Evolutionary conservation across 2,329 filamentous ascomycete species (phyloP).

Genomic region (Fusarium pseudocircinatum): DNA sequence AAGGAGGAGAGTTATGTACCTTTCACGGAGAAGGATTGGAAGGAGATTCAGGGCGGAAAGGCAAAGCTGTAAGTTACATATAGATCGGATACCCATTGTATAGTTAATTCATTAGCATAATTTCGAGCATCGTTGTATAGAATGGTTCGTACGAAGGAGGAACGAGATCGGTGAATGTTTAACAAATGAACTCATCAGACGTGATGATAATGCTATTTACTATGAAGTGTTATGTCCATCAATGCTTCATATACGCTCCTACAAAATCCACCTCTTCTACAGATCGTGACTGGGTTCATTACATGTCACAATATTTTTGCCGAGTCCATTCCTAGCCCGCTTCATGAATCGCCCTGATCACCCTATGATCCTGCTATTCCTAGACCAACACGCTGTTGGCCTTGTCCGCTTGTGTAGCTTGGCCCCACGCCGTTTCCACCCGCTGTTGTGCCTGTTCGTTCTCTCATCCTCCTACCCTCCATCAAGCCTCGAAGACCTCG

Average conservation of each 20-base stretch:
- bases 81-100: constrained; percentile 15
- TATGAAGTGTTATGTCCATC: constrained; percentile 26
- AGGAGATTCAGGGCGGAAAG: constrained; percentile 69
- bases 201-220: constrained; percentile 25
- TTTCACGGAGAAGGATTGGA: constrained; percentile 76
- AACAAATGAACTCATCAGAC: constrained; percentile 5
- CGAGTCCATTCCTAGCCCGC: constrained; percentile 12
- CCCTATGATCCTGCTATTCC: constrained; percentile 61
- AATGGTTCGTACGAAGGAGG: not conserved
- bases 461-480: constrained; percentile 89
- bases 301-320: constrained; percentile 35
- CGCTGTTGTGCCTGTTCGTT: constrained; percentile 67
- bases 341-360: not conserved
- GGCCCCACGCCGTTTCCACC: constrained; percentile 32
- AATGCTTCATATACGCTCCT: constrained; percentile 27
- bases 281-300: constrained; percentile 37
- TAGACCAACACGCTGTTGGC: constrained; percentile 58
- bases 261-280: constrained; percentile 33
- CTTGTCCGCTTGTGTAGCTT: constrained; percentile 32
- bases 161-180: not conserved
- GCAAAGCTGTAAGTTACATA: constrained; percentile 69
- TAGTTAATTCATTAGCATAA: not conserved
- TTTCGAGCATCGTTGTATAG: not conserved
- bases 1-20: constrained; percentile 71
- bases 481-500: constrained; percentile 89